phyloP scores from a whole-genome alignment of 768 basidiomycete genomes.

The Boletus sp. region DNA sequence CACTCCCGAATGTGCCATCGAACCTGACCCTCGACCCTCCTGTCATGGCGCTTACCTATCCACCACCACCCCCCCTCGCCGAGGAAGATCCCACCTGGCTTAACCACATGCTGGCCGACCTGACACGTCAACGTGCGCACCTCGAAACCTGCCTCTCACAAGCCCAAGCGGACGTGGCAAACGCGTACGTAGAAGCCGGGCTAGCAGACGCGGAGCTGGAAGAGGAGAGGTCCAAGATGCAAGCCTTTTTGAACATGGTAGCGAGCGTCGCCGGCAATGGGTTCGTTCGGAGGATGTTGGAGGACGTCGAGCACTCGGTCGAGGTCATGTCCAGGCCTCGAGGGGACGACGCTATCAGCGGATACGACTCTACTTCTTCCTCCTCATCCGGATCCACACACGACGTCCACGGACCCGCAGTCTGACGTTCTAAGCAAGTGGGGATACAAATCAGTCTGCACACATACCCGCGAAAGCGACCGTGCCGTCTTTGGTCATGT shows the following conservation, averaged over 20 bases:
- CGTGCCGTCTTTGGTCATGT: background rate
- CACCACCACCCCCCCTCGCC: constrained; percentile 25
- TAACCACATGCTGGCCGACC: constrained; percentile 23
- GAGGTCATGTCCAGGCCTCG: constrained; percentile 11
- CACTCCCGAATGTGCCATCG: constrained; percentile 5
- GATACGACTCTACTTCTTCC: background rate
- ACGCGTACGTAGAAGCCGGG: constrained; percentile 26
- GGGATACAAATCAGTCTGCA: background rate
- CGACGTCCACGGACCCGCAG: background rate
- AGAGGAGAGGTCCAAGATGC: constrained; percentile 22
- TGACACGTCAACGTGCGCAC: constrained; percentile 25
- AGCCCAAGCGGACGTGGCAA: constrained; percentile 14
- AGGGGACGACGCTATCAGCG: background rate
- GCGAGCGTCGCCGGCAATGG: constrained; percentile 24
- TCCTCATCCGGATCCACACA: constrained; percentile 2
- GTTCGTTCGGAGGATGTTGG: constrained; percentile 27
- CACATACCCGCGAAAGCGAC: background rate
- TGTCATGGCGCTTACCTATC: constrained; percentile 27
- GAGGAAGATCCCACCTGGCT: constrained; percentile 29
- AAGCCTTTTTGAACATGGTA: constrained; percentile 23
- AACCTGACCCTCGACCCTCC: constrained; percentile 20
- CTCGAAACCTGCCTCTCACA: constrained; percentile 16
- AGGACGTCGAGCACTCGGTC: constrained; percentile 14
- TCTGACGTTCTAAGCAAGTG: background rate
- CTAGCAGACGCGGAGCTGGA: constrained; percentile 27